Percentiles rank a stretch among this genome's conserved stretches.
Conservation (phyloP, 148 eudicot genomes). For the Gaultheria prostrata region DNA sequence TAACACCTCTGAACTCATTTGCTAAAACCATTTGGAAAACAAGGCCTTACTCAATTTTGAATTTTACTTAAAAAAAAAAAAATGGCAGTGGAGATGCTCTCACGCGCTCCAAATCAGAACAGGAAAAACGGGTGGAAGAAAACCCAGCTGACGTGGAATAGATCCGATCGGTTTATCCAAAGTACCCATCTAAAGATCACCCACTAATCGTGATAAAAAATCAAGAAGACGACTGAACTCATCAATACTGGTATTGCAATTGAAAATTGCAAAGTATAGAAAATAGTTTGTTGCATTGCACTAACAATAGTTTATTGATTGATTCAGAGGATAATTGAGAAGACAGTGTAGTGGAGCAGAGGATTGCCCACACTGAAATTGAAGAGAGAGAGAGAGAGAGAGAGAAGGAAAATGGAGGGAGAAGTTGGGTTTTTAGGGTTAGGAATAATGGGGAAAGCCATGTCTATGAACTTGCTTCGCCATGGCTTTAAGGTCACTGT, state of each 20-base stretch:
- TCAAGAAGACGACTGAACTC: background rate
- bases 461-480: constrained; percentile 80
- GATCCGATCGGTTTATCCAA: background rate
- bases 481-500: constrained; percentile 86
- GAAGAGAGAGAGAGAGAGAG: background rate
- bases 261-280: too few relatives aligned
- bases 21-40: too few relatives aligned
- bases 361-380: background rate
- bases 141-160: background rate
- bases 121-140: background rate
- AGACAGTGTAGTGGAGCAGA: background rate
- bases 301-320: background rate
- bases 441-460: constrained; percentile 96
- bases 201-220: background rate
- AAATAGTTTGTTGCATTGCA: background rate
- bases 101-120: background rate
- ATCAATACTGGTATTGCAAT: too few relatives aligned
- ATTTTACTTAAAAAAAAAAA: too few relatives aligned
- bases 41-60: too few relatives aligned
- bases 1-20: too few relatives aligned
- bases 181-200: background rate
- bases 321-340: background rate
- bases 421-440: constrained; percentile 81
- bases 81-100: background rate
- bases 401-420: constrained; percentile 41